Evolutionary conservation across 805 yeast genomes (phyloP).

Genomic region (Kazachstania kunashirensis): DNA sequence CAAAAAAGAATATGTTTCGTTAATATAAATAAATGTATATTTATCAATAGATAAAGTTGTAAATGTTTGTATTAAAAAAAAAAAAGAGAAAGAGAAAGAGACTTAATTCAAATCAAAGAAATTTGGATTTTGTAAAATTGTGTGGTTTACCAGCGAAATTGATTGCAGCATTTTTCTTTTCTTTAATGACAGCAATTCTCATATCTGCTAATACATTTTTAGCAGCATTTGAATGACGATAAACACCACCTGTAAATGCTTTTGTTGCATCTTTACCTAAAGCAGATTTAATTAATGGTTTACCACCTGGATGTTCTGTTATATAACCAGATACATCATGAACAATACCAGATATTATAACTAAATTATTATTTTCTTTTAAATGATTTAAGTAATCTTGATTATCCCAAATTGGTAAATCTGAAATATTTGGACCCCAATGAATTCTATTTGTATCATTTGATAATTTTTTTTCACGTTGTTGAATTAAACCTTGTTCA

Average conservation of each 20-base stretch:
- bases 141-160: slow-evolving; percentile 33
- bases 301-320: slow-evolving; percentile 80
- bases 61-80: neutral
- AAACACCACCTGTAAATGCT: slow-evolving; percentile 81
- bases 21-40: neutral
- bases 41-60: neutral
- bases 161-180: slow-evolving; percentile 47
- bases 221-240: slow-evolving; percentile 79
- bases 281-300: slow-evolving; percentile 58
- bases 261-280: slow-evolving; percentile 74
- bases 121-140: slow-evolving; percentile 17
- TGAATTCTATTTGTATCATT: slow-evolving; percentile 49
- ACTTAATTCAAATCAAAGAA: neutral
- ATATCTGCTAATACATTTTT: slow-evolving; percentile 71
- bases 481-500: slow-evolving; percentile 74
- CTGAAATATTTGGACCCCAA: slow-evolving; percentile 65
- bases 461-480: slow-evolving; percentile 71
- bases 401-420: slow-evolving; percentile 68
- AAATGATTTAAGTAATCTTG: slow-evolving; percentile 45
- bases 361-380: slow-evolving; percentile 46
- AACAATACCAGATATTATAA: slow-evolving; percentile 68
- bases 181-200: slow-evolving; percentile 74
- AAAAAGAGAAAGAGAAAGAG: neutral
- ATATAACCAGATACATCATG: slow-evolving; percentile 64
- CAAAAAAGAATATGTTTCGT: too few relatives aligned